Base-by-base conservation (phyloP, 1,139 yeast genomes). In the Saccharomyces pastorianus region DNA sequence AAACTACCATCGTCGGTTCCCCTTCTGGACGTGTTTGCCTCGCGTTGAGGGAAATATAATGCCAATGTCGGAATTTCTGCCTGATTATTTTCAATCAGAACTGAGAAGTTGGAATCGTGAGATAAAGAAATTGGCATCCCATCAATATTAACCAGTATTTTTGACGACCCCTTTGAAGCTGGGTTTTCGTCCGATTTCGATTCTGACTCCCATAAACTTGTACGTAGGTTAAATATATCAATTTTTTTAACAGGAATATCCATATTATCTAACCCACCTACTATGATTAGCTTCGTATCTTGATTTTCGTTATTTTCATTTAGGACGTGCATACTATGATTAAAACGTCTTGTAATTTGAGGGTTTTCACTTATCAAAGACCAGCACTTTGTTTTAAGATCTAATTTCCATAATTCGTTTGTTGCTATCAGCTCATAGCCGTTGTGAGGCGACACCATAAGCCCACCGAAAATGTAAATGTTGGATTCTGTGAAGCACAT, bases 331-430 rank as follows among this genome's bases (percentile, higher is more conserved):
- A 82, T 69, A 42, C 79, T 73, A 63, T 82, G 86, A 56, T 78
- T 77, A 64, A 70, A 84, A 51, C 89, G 72, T 20, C 73, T 62
- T 0, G 69, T 58, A 4, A 64, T 58, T 2, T 68, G 68, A 1
- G 71, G 65, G 50, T 73, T 82, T 55, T 73, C 76, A 55, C 77
- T 77, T 3, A 82, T 66, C 51, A 80, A 73, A 1, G 64, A 67
- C 90, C 91, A 85, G 20, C 67, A 65, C 51, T 73, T 73, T 2
- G 76, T 67, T 46, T 74, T 77, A 48, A 83, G 67, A 64, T 83
- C 78, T 59, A 84, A 80, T 58, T 77, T 78, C 91, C 93, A 86
- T 25, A 84, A 68, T 59, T 85, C 93, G 61, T 83, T 83, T 17
- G 76, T 62, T 0, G 86, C 80, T 2, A 71, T 70, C 25, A 84